Conservation (phyloP, 2,329 filamentous ascomycete genomes). For the Nothomitra cinnamomea region DNA sequence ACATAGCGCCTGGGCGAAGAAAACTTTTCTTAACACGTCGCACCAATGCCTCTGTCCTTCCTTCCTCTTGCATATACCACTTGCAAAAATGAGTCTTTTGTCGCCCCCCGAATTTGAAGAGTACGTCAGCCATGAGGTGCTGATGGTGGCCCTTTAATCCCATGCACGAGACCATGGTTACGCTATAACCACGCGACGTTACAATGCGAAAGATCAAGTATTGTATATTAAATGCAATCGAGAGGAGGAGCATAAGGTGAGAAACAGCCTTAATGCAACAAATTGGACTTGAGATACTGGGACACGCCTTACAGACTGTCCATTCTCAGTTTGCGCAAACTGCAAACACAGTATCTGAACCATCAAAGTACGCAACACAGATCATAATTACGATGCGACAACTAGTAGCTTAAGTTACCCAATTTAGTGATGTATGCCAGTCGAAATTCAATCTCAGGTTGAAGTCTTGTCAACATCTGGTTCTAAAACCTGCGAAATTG, state of each 20-base stretch:
- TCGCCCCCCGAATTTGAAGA: neutral
- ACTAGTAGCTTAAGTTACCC: neutral
- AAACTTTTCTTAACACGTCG: no score
- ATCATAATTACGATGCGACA: neutral
- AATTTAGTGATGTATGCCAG: neutral
- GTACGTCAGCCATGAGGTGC: neutral
- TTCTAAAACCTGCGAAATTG: neutral
- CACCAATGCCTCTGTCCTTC: neutral
- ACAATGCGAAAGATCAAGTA: neutral
- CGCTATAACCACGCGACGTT: neutral
- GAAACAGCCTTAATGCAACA: neutral
- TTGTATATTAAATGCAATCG: constrained; percentile 1
- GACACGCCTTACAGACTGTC: neutral
- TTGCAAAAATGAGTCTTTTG: neutral
- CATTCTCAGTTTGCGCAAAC: neutral
- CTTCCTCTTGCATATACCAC: neutral
- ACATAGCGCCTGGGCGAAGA: no score
- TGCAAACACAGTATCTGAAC: neutral
- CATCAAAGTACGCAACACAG: neutral
- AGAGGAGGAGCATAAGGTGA: neutral
- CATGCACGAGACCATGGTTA: neutral
- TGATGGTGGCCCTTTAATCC: neutral
- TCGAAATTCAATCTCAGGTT: neutral
- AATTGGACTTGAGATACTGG: neutral
- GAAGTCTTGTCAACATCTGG: neutral